Conservation (phyloP, 2,329 filamentous ascomycete species). For the Neopestalotiopsis rosae region DNA sequence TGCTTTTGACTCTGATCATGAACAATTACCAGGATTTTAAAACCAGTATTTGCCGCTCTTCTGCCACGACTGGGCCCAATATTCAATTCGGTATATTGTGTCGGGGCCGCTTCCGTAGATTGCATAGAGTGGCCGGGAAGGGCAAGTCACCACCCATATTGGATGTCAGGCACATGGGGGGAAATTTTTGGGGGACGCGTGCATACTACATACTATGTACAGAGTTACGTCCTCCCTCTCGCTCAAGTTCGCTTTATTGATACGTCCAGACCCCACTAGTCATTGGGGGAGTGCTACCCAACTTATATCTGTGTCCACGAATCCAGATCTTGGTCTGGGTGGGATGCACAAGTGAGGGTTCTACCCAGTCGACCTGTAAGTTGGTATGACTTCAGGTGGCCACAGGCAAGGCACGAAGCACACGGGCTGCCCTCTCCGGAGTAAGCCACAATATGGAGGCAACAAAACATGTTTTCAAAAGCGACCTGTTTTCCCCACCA, state of each 20-base stretch:
- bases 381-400: neutral
- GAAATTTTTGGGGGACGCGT: neutral
- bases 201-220: neutral
- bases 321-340: constrained; percentile 8
- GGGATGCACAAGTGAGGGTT: constrained; percentile 10
- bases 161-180: constrained; percentile 13
- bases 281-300: neutral
- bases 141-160: constrained; percentile 16
- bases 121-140: constrained; percentile 9
- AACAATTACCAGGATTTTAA: neutral
- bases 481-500: neutral
- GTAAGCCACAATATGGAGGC: neutral
- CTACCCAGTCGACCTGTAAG: neutral
- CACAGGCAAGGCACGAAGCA: constrained; percentile 11
- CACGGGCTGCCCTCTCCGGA: neutral
- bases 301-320: constrained; percentile 8
- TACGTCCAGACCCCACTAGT: constrained; percentile 3
- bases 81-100: neutral
- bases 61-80: neutral
- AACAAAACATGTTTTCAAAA: neutral
- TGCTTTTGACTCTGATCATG: neutral
- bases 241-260: constrained; percentile 9
- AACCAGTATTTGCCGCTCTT: neutral
- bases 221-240: neutral
- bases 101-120: constrained; percentile 7